Percentiles rank a stretch among this genome's conserved stretches.
Conservation (phyloP, 2,329 filamentous ascomycete species). For the Nannizzia gypsea region DNA sequence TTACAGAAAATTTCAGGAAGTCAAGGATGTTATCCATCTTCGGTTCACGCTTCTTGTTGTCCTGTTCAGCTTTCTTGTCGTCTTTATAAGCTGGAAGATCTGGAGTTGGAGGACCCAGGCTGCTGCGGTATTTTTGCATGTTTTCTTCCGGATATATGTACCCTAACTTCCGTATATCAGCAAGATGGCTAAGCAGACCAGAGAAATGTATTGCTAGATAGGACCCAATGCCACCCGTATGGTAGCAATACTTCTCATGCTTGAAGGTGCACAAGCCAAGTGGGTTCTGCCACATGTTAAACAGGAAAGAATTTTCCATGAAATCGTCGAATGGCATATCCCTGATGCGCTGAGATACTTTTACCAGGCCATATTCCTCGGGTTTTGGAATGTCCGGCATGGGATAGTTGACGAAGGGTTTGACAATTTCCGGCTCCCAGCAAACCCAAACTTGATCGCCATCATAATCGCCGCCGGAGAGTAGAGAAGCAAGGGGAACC, state of each 20-base stretch:
- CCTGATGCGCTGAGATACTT: slow-evolving; percentile 34
- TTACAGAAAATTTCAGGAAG: slow-evolving; percentile 33
- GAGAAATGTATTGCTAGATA: slow-evolving; percentile 28
- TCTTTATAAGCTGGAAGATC: slow-evolving; percentile 31
- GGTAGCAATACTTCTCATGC: slow-evolving; percentile 42
- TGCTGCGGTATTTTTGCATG: slow-evolving; percentile 28
- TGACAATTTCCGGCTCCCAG: slow-evolving; percentile 45
- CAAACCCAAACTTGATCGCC: slow-evolving; percentile 51
- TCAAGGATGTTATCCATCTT: slow-evolving; percentile 34
- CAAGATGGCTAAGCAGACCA: slow-evolving; percentile 34
- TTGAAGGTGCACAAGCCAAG: slow-evolving; percentile 43
- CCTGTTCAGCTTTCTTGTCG: slow-evolving; percentile 6
- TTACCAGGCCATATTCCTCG: slow-evolving; percentile 38
- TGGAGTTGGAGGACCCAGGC: slow-evolving; percentile 16
- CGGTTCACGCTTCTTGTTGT: background rate
- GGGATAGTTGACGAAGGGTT: slow-evolving; percentile 42
- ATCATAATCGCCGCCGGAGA: slow-evolving; percentile 56
- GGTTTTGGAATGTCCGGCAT: slow-evolving; percentile 26
- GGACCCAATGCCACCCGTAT: slow-evolving; percentile 34
- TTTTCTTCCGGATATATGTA: slow-evolving; percentile 30
- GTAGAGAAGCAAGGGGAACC: slow-evolving; percentile 44
- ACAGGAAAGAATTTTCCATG: slow-evolving; percentile 35
- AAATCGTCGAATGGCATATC: slow-evolving; percentile 30
- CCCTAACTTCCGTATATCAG: slow-evolving; percentile 37
- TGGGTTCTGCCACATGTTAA: slow-evolving; percentile 36